A percentile compares a stretch with the other conserved stretches of the same genome.
These are phyloP conservation scores for Alternaria tenuissima DNA, from an alignment of 2,329 filamentous ascomycete genomes.

Conservation along the genomic window DNA sequence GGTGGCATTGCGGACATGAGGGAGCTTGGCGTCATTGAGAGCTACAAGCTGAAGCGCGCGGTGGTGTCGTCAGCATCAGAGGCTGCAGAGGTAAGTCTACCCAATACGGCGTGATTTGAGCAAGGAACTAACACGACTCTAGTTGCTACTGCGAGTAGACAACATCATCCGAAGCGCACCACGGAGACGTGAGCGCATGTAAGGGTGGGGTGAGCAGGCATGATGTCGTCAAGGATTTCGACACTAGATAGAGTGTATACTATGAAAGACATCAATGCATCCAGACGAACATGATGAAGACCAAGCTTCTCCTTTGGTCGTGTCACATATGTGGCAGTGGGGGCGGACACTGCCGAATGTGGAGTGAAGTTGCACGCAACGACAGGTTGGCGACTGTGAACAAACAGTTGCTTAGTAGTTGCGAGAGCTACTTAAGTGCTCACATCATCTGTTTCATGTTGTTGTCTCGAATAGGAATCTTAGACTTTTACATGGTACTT, in stretches of 20 bases:
- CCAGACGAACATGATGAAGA: slow-evolving; percentile 15
- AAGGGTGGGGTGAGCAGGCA: slow-evolving; percentile 37
- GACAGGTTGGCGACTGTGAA: background rate
- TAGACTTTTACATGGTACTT: background rate
- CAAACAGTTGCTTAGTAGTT: background rate
- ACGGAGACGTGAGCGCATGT: slow-evolving; percentile 79
- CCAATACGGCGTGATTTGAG: background rate
- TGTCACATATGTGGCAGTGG: background rate
- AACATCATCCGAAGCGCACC: slow-evolving; percentile 97
- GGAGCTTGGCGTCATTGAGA: slow-evolving; percentile 93
- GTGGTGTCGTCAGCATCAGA: slow-evolving; percentile 96
- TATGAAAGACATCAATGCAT: slow-evolving; percentile 39
- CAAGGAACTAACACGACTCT: slow-evolving; percentile 40
- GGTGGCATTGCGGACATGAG: slow-evolving; percentile 96
- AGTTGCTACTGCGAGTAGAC: slow-evolving; percentile 92
- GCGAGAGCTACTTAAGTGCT: background rate
- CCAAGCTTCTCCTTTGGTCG: background rate
- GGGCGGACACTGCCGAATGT: background rate
- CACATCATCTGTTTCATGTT: slow-evolving; percentile 12
- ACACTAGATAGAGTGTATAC: slow-evolving; percentile 41
- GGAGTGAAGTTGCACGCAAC: background rate
- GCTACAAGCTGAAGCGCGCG: slow-evolving; percentile 98
- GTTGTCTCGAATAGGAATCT: slow-evolving; percentile 8
- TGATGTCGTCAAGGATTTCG: slow-evolving; percentile 24
- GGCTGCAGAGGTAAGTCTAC: slow-evolving; percentile 82